Conservation (phyloP, 2,329 filamentous ascomycete species). For the Tetracladium maxilliforme region DNA sequence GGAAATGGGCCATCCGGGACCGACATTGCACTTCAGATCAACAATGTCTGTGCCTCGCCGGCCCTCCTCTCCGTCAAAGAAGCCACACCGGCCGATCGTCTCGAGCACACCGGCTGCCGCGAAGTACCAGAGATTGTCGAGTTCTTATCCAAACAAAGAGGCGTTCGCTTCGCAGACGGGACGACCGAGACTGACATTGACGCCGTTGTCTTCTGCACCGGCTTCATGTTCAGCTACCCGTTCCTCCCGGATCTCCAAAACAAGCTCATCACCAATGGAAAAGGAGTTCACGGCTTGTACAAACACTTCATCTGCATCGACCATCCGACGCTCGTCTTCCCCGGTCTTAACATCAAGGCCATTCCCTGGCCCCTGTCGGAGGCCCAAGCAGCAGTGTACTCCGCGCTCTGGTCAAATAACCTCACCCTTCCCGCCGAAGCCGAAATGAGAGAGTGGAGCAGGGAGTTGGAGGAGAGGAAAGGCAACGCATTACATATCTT, state of each 20-base stretch:
- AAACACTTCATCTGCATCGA: slow-evolving; percentile 65
- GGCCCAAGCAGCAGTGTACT: slow-evolving; percentile 62
- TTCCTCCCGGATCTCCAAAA: slow-evolving; percentile 41
- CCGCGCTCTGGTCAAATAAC: slow-evolving; percentile 61
- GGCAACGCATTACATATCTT: slow-evolving; percentile 31
- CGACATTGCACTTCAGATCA: slow-evolving; percentile 71
- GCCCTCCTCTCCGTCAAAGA: slow-evolving; percentile 50
- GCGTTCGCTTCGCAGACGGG: slow-evolving; percentile 53
- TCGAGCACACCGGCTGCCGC: slow-evolving; percentile 23
- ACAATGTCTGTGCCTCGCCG: slow-evolving; percentile 37
- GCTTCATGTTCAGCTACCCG: slow-evolving; percentile 74
- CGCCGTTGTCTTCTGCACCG: slow-evolving; percentile 72
- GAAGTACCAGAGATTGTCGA: slow-evolving; percentile 43
- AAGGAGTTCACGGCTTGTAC: slow-evolving; percentile 57
- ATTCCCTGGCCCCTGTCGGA: slow-evolving; percentile 79
- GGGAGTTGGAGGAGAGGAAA: slow-evolving; percentile 21
- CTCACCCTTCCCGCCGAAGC: slow-evolving; percentile 44
- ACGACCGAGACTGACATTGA: slow-evolving; percentile 54
- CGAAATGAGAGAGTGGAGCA: slow-evolving; percentile 58
- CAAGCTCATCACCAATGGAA: slow-evolving; percentile 51
- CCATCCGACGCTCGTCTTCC: slow-evolving; percentile 66
- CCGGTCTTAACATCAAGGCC: slow-evolving; percentile 63
- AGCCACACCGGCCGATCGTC: too few relatives aligned
- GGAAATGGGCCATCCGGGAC: slow-evolving; percentile 75
- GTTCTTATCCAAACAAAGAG: slow-evolving; percentile 36